Base-by-base conservation (phyloP, 2,329 filamentous ascomycete genomes). In the Trichoderma gracile region DNA sequence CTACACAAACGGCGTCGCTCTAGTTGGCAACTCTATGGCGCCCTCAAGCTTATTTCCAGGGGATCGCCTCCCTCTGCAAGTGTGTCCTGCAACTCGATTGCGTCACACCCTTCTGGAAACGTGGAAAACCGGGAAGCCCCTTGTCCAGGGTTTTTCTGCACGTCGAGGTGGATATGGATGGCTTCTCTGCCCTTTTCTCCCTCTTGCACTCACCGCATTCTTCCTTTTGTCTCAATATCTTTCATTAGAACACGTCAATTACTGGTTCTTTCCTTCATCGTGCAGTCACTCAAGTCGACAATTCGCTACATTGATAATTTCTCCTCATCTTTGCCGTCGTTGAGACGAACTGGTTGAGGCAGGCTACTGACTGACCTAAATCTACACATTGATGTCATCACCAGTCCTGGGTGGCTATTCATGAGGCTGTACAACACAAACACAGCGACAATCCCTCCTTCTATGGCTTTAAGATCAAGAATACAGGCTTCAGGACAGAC, bases 41-140 rank as follows among this genome's bases (percentile, higher is more conserved):
- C 30, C 30, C 30, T 9, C 30, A 9, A 9, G 30, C 9, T 30
- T 30, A 30, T 30, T 30, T 9, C 30, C 30, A 30, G 52, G 57
- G 57, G 57, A 61, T 52, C 47, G 38, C 15, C 47, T 30, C 57
- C 27, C 5, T 30, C 27, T 30, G 30, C n/a, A 21, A 50, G 17
- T 61, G 56, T 49, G n/a, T 38, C 47, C 30, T 30, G 38, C 58
- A n/a, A 61, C 47, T 52, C 47, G 45, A 61, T 61, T 61, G 57
- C 46, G 57, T 60, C 57, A 60, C 55, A 42, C 33, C 30, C 27
- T 59, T 50, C 30, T 42, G 45, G 30, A 59, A 59, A 19, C n/a
- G 27, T 23, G 56, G 33, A 49, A 38, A n/a, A 30, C 27, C 27
- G 27, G 30, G 30, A 30, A 30, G 30, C 30, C 54, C 54, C 54